Evolutionary conservation across 106 monocot genomes (phyloP).

Genomic region (Dendrobium catenatum): DNA sequence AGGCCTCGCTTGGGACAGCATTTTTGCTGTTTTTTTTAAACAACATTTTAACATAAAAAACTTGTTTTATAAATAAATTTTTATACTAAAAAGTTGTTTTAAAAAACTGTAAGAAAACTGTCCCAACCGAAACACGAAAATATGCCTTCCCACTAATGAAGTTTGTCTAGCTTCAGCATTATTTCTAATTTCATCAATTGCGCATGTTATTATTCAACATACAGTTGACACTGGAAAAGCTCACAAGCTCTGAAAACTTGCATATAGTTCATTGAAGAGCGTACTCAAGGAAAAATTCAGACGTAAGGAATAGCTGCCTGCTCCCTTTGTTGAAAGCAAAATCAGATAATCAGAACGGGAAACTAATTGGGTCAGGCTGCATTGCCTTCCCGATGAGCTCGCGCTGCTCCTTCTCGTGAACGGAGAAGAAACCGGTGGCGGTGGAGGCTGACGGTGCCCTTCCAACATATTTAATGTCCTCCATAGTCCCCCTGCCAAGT

Average conservation of each 20-base stretch:
- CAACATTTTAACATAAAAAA: too few species aligned
- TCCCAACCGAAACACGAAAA: background rate
- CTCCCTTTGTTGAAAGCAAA: background rate
- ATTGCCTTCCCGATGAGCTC: conserved; percentile 49
- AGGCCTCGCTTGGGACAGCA: too few species aligned
- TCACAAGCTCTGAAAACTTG: background rate
- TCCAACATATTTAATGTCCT: conserved; percentile 75
- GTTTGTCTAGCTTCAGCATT: background rate
- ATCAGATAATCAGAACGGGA: conserved; percentile 5
- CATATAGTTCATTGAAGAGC: background rate
- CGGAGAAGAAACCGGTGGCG: conserved; percentile 76
- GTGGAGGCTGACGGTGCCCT: conserved; percentile 73
- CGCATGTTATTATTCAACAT: background rate
- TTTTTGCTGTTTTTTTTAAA: too few species aligned
- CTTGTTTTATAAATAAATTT: too few species aligned
- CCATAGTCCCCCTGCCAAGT: conserved; percentile 42
- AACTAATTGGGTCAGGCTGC: conserved; percentile 38
- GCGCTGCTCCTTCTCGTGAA: conserved; percentile 64
- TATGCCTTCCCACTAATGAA: background rate
- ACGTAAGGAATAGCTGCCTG: background rate
- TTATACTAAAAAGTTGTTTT: too few species aligned
- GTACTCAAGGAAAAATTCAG: background rate
- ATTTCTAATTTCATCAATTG: background rate
- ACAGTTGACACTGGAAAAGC: background rate
- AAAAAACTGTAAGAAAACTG: too few species aligned